These are phyloP conservation scores for Aspergillus vadensis DNA, from an alignment of 2,329 filamentous ascomycete species.

Conservation along the genomic window DNA sequence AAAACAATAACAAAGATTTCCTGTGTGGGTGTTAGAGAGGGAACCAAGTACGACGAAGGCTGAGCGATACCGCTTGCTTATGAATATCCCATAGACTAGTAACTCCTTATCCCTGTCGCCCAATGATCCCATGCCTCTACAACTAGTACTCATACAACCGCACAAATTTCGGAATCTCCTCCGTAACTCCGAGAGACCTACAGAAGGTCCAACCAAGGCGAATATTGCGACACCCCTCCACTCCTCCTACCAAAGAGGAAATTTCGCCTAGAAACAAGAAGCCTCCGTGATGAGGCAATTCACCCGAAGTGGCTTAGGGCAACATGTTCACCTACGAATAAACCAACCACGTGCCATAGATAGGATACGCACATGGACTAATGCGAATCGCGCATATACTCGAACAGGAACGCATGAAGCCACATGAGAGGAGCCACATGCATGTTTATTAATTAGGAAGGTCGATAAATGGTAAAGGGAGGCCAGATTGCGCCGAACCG, in stretches of 20 bases:
- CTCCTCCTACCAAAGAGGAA: not conserved
- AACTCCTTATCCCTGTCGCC: too few species aligned
- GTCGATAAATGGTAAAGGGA: not conserved
- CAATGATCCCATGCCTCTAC: not conserved
- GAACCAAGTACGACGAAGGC: too few species aligned
- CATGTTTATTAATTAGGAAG: not conserved
- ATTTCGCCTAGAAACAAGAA: not conserved
- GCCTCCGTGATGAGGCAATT: not conserved
- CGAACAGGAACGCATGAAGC: not conserved
- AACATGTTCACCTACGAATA: not conserved
- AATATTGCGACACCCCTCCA: not conserved
- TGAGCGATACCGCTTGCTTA: too few species aligned
- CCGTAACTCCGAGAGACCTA: too few species aligned
- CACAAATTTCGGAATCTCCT: too few species aligned
- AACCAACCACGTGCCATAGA: not conserved
- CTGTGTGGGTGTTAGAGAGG: too few species aligned
- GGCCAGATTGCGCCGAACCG: not conserved
- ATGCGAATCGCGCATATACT: not conserved
- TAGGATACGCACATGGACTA: not conserved
- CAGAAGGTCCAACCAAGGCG: not conserved
- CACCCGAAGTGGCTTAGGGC: not conserved
- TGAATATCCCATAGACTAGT: too few species aligned
- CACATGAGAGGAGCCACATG: not conserved
- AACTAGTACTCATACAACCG: too few species aligned
- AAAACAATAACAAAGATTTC: not conserved